These are phyloP conservation scores for Populus euphratica DNA, from an alignment of 345 rosid genomes.

Conservation along the genomic window DNA sequence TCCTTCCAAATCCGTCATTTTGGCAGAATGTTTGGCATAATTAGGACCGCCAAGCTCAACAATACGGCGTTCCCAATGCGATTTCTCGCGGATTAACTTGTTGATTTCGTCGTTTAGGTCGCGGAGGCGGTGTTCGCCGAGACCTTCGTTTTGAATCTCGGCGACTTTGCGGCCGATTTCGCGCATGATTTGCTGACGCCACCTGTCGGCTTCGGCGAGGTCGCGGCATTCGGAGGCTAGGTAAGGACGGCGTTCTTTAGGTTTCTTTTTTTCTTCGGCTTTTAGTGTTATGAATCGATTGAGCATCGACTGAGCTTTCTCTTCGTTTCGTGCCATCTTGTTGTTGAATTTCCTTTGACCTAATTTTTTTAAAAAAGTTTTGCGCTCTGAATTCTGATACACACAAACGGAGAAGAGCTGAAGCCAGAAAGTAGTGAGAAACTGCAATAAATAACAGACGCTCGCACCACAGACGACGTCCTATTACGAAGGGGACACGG, in stretches of 20 bases:
- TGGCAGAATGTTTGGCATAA: conserved; percentile 57
- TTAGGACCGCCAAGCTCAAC: conserved; percentile 83
- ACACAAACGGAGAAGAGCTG: too few species aligned
- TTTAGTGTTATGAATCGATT: conserved; percentile 72
- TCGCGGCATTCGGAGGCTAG: conserved; percentile 91
- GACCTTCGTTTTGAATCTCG: conserved; percentile 95
- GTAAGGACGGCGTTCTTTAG: conserved; percentile 84
- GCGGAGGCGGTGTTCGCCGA: conserved; percentile 83
- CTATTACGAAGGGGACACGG: too few species aligned
- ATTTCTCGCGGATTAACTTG: conserved; percentile 81
- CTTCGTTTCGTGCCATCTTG: conserved; percentile 88
- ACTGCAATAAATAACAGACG: too few species aligned
- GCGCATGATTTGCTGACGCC: conserved; percentile 89
- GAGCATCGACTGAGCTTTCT: conserved; percentile 97
- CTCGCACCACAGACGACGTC: too few species aligned
- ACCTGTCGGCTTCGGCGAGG: conserved; percentile 84
- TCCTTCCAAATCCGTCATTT: conserved; percentile 89
- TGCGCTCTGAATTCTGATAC: too few species aligned
- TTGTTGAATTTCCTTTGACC: too few species aligned
- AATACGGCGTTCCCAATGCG: conserved; percentile 88
- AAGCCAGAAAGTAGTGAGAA: too few species aligned
- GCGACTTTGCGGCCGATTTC: conserved; percentile 88
- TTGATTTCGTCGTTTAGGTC: conserved; percentile 93
- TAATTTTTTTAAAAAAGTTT: too few species aligned
- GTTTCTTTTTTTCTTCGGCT: conserved; percentile 83